Evolutionary conservation across 225 moss, liverwort and hornwort genomes (phyloP), one percentile per base, ranked within the genome.

Genomic region (Asterella californica): DNA sequence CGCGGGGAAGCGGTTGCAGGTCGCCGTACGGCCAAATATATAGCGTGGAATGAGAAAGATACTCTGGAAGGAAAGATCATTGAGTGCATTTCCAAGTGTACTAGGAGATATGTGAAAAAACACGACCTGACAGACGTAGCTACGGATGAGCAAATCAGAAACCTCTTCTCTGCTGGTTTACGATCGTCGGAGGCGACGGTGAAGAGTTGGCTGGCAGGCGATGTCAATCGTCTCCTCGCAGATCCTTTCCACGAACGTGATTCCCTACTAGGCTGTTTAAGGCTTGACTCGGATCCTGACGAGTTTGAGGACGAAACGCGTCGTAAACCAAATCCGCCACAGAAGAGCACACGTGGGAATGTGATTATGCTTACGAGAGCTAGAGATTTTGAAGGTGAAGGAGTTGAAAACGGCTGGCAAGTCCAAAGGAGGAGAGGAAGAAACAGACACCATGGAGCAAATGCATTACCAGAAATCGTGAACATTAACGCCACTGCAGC

Each of bases 121-220:
- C 6, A 37, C 0, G 49, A 79, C 2, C 80, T 87, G 0, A 29
- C 36, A 0, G 70, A 74, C 49, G 64, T 87, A 2, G 84, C 83
- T 15, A 86, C 88, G 8, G 25, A 32, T 74, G 80, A 81, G 49
- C 86, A 90, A 66, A 86, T 82, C 29, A 15, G 54, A n/a, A 81
- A 78, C 49, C 47, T 89, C 55, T 81, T 85, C 72, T 72, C 72
- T 22, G 47, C 7, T 42, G 73, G 78, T n/a, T 42, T 42, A 42
- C 4, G 42, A 3, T 42, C 42, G 3, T 42, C 42, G 4, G 7
- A 42, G 37, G 34, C 48, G 42, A 42, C 42, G 7, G 42, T 42
- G 42, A 42, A 7, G 7, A 42, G 42, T 42, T 42, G 42, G 42
- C 42, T 42, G 42, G 42, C 3, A 7, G 42, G 42, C 42, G 42